Evolutionary conservation across 2,329 filamentous ascomycete species (phyloP).

Genomic region (Calonectria pauciramosa): DNA sequence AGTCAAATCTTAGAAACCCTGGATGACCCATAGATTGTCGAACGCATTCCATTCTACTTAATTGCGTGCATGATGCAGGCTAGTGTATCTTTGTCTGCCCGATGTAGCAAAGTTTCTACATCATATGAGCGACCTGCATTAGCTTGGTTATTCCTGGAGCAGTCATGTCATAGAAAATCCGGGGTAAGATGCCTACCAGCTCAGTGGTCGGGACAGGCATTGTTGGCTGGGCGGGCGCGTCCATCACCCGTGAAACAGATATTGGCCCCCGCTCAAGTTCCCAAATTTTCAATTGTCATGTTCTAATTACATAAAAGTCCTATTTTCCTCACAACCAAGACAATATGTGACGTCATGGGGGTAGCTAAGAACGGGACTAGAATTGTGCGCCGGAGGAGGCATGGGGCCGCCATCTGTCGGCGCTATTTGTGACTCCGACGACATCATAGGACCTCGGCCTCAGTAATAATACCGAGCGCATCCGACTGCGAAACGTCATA

Average conservation of each 20-base stretch:
- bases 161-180: background rate
- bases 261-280: too few species aligned
- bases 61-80: background rate
- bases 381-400: conserved; percentile 15
- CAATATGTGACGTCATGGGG: conserved; percentile 3
- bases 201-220: background rate
- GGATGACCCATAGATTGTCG: background rate
- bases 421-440: conserved; percentile 17
- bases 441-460: conserved; percentile 6
- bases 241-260: background rate
- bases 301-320: background rate
- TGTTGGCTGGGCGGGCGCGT: background rate
- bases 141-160: background rate
- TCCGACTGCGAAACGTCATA: background rate
- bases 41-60: background rate
- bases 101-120: background rate
- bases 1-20: background rate
- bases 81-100: background rate
- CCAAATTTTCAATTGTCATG: background rate
- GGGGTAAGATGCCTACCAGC: background rate
- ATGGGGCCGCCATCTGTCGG: background rate
- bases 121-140: background rate
- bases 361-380: background rate
- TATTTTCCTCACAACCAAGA: too few species aligned
- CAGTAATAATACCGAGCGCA: conserved; percentile 15